Evolutionary conservation across 805 yeast genomes (phyloP).

Genomic region (Metschnikowia hibisci): DNA sequence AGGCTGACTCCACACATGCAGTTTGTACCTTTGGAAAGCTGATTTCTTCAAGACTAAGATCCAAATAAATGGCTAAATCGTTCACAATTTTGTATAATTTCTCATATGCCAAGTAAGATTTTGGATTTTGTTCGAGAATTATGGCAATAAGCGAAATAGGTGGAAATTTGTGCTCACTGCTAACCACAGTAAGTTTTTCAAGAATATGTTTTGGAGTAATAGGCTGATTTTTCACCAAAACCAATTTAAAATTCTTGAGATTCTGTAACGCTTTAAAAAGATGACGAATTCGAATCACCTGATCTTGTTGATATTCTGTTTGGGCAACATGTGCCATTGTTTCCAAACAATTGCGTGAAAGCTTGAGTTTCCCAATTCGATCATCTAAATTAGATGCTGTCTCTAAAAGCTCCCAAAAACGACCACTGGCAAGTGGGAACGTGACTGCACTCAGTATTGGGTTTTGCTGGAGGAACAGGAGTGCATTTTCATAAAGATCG

Average conservation of each 20-base stretch:
- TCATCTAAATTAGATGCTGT: slow-evolving; percentile 32
- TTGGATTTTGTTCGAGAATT: slow-evolving; percentile 52
- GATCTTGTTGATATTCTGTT: slow-evolving; percentile 13
- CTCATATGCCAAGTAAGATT: slow-evolving; percentile 44
- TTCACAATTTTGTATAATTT: slow-evolving; percentile 39
- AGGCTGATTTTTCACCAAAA: slow-evolving; percentile 11
- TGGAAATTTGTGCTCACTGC: slow-evolving; percentile 11
- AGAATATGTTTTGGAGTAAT: slow-evolving; percentile 18
- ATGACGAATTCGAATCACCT: slow-evolving; percentile 26
- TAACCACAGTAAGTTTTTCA: slow-evolving; percentile 9
- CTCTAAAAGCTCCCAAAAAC: slow-evolving; percentile 35
- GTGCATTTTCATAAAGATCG: slow-evolving; percentile 26
- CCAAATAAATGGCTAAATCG: slow-evolving; percentile 40
- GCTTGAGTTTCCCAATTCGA: slow-evolving; percentile 26
- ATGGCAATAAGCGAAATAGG: slow-evolving; percentile 31
- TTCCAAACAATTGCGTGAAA: slow-evolving; percentile 24
- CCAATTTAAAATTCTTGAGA: slow-evolving; percentile 35
- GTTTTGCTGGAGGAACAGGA: slow-evolving; percentile 14
- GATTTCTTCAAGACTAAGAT: slow-evolving; percentile 17
- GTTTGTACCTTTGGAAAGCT: slow-evolving; percentile 34
- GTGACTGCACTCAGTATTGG: slow-evolving; percentile 11
- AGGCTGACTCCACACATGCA: slow-evolving; percentile 63
- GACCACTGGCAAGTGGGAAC: slow-evolving; percentile 16
- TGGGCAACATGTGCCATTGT: slow-evolving; percentile 14
- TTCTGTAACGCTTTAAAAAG: slow-evolving; percentile 33